Evolutionary conservation across 495 filamentous ascomycete genomes (phyloP).

Genomic region (Astrothelium subdiscretum): DNA sequence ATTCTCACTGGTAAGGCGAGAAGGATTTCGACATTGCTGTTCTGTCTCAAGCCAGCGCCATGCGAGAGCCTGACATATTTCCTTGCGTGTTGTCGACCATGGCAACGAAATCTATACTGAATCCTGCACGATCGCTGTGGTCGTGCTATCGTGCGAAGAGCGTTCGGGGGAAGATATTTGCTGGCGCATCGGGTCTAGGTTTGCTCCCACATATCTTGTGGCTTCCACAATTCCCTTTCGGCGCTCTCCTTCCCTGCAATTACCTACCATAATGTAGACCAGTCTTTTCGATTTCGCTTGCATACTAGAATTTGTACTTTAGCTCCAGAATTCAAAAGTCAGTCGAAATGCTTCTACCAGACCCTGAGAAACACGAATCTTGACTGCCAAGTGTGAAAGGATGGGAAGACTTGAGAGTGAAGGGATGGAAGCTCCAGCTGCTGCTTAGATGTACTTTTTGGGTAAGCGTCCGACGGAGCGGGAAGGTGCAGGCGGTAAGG

Average conservation of each 20-base stretch:
- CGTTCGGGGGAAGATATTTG: neutral
- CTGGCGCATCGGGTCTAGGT: neutral
- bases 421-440: too few species aligned
- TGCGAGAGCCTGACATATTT: neutral
- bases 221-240: neutral
- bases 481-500: neutral
- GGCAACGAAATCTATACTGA: neutral
- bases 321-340: neutral
- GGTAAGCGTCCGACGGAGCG: neutral
- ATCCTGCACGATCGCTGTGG: neutral
- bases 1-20: neutral
- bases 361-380: too few species aligned
- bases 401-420: too few species aligned
- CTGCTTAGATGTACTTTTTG: neutral
- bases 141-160: neutral
- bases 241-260: neutral
- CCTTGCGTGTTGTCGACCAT: neutral
- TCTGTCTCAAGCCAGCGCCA: neutral
- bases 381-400: neutral
- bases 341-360: neutral
- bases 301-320: slow-evolving; percentile 1
- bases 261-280: neutral
- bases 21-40: neutral
- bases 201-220: neutral
- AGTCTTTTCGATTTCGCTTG: neutral